Evolutionary conservation across 176 grass and related monocot genomes (phyloP).

Genomic region (Miscanthus lutarioriparius): DNA sequence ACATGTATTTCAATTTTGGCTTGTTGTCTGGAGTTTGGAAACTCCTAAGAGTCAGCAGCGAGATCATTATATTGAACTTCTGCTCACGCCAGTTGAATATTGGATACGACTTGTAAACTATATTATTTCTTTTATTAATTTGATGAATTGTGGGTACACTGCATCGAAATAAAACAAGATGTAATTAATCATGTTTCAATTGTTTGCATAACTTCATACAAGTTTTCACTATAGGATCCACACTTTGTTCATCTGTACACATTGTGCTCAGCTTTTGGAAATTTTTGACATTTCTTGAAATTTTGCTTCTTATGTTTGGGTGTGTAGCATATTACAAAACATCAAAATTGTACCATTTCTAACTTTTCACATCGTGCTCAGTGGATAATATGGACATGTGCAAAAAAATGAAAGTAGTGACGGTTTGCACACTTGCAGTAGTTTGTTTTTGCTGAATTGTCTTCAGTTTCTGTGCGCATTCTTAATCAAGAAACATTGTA

Average conservation of each 20-base stretch:
- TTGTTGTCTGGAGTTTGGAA: background rate
- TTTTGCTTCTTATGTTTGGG: background rate
- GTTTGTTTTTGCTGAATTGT: constrained; percentile 13
- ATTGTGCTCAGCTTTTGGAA: background rate
- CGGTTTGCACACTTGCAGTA: background rate
- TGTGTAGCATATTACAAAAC: background rate
- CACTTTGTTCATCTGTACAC: background rate
- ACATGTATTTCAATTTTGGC: background rate
- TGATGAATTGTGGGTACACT: background rate
- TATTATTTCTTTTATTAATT: background rate
- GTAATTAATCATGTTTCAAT: background rate
- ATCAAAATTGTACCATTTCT: background rate
- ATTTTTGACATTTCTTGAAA: background rate
- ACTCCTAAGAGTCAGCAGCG: background rate
- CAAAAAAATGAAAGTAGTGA: background rate
- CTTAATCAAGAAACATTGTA: constrained; percentile 41
- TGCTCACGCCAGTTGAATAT: background rate
- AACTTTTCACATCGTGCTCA: background rate
- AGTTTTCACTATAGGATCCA: background rate
- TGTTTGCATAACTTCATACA: background rate
- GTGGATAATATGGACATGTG: constrained; percentile 8
- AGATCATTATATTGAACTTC: background rate
- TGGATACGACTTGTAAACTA: background rate
- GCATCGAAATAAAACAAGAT: constrained; percentile 3
- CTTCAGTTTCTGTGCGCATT: constrained; percentile 10